Evolutionary conservation across 129 eudicot species (phyloP), one percentile per base, ranked within the genome.

Genomic region (Chrysanthemum lavandulifolium): DNA sequence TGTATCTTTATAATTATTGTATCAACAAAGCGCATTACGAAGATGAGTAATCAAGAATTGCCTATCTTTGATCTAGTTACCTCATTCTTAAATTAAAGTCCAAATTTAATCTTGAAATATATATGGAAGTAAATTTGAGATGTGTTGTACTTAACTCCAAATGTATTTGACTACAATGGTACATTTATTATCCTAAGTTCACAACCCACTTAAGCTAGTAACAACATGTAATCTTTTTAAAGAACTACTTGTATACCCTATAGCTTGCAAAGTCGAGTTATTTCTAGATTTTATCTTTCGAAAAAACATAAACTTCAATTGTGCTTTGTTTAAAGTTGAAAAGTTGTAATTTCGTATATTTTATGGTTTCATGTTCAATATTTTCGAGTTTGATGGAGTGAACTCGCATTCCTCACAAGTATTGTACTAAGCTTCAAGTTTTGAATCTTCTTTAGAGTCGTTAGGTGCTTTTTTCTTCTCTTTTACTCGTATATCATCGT

Each of bases 1-100:
- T 52, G 52, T 49, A 63, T 61, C 31, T 78, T 62, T 70, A 53
- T 5, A 49, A 16, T 71, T 45, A 27, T 21, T 70, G 2, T 70
- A 6, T 70, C 49, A 10, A 53, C 40, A 61, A 52, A 33, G 40
- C 61, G 72, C 49, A 10, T 62, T 45, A 61, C 40, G 27, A 45
- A 70, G 80, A 40, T 10, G n/a, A n/a, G 16, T 68, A n/a, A 19
- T 21, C 65, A 47, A 62, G 9, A 67, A 29, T 13, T 73, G 47
- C n/a, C 43, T 12, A 68, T 49, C 8, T n/a, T n/a, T 68, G 48
- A 73, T 57, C 68, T n/a, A 19, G 73, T 51, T 56, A 76, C 54
- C 31, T 59, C 31, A 31, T 61, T 49, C 33, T 48, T 6, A 13
- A 43, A 15, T 25, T 56, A 10, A 40, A 59, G 15, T 25, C 15